Base-by-base conservation (phyloP, 1,284 basidiomycete species). In the Pseudozyma thailandica region DNA sequence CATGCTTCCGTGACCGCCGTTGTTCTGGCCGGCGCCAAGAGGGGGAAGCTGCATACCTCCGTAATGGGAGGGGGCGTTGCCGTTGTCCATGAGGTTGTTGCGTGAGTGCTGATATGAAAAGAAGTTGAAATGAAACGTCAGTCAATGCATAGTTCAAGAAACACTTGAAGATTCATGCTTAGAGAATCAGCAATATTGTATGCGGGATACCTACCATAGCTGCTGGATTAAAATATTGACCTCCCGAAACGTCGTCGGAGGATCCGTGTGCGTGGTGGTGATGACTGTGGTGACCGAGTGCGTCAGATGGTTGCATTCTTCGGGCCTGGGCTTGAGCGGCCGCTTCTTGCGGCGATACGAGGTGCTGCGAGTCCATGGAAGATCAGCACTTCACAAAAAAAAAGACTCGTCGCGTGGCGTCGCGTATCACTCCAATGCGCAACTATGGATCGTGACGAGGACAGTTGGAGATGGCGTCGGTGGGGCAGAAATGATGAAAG, bases 301-400 rank as follows among this genome's bases (percentile, higher is more conserved):
- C 47, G 56, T 73, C 60, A 31, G 64, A 63, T 46, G 70, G 64
- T 59, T 73, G 64, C 70, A 73, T 63, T 33, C 70, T 68, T 58
- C 70, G 59, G 53, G 70, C 70, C 60, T 73, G 70, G 37, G 70
- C 70, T 62, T 73, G 70, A 57, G 70, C 70, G 50, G 64, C 70
- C 49, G 70, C 70, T 62, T 73, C 70, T 60, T 73, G 70, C 51
- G 70, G 70, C 56, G 70, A 73, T 33, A 73, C 70, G 53, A 73
- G 70, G 28, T 73, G 64, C 53, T 73, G 70, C 52, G 70, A 73
- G 59, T 64, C 57, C 70, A 73, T 73, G 56, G 57, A 57, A 61
- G 48, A 26, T 30, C 58, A 57, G 64, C 64, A 52, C 52, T 57
- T 66, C 63, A 56, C 49, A 48, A 54, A 49, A 27, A 20, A 33